Base-by-base conservation (phyloP, 306 rosid genomes). In the Quercus berberidifolia region DNA sequence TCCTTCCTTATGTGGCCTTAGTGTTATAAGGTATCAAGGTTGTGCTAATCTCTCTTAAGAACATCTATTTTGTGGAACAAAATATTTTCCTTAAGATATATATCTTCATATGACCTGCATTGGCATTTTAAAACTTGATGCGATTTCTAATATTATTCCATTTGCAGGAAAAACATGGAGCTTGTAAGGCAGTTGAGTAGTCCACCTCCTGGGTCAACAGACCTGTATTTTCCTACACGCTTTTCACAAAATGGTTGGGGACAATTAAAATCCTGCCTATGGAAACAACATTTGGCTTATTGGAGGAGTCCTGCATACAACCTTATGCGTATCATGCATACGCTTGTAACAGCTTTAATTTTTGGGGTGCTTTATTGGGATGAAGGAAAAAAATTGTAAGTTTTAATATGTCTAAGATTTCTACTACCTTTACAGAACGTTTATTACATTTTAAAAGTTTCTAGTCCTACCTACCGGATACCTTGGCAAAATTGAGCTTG, bases 241-340 rank as follows among this genome's bases (percentile, higher is more conserved):
- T 92, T 83, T 78, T 81, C 97, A 31, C 90, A 79, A 73, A 79
- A 84, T 59, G 81, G 87, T 46, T 85, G 87, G 92, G 90, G 79
- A 71, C 97, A 67, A 33, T 6, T 67, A 13, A 67, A 67, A 4
- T 30, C 46, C 1, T 64, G 70, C 51, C 71, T 67, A 67, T 67
- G 97, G 86, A 83, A 78, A 18, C 71, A 33, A 1, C 15, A 67
- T 35, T 67, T 67, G 72, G 4, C 72, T 26, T 67, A 67, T 35
- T 67, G 72, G 72, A 67, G 52, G 72, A 67, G n/a, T 67, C 72
- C 72, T 9, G 9, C 52, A 33, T 67, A 67, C 72, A 67, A 67
- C 72, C 35, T 19, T 43, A 67, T 10, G 25, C 41, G 52, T 8
- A 18, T 67, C 5, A 14, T 33, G 25, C 6, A 31, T 67, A 18